phyloP scores from a whole-genome alignment of 2,329 filamentous ascomycete species.

The Capronia epimyces region DNA sequence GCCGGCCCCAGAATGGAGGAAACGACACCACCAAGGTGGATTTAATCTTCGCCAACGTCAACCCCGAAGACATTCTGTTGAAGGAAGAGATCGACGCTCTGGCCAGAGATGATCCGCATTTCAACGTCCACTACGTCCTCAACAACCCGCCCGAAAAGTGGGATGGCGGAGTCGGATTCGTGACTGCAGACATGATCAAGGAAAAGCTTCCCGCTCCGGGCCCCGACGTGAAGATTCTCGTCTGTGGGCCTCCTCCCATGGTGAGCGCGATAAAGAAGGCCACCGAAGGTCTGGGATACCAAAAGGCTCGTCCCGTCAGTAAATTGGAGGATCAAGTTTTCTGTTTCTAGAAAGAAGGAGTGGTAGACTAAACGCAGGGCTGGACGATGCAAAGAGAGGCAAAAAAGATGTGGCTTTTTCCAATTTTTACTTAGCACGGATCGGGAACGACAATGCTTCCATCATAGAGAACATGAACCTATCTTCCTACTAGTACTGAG shows the following conservation, averaged over 20 bases:
- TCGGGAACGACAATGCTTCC: too few relatives aligned
- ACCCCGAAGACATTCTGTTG: conserved; percentile 83
- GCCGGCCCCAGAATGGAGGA: conserved; percentile 57
- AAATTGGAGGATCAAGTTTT: conserved; percentile 98
- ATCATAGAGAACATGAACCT: too few relatives aligned
- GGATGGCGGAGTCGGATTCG: conserved; percentile 89
- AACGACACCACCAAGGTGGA: conserved; percentile 87
- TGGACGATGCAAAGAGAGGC: neutral
- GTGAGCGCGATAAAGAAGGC: conserved; percentile 95
- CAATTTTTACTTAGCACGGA: too few relatives aligned
- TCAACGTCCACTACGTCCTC: conserved; percentile 89
- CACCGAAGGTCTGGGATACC: conserved; percentile 78
- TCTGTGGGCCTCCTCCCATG: conserved; percentile 97
- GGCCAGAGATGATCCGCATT: conserved; percentile 67
- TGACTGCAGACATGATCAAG: conserved; percentile 92
- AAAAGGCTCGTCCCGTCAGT: conserved; percentile 90
- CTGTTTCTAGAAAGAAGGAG: conserved; percentile 62
- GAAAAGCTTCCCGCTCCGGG: conserved; percentile 68
- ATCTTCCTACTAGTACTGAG: too few relatives aligned
- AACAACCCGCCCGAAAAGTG: conserved; percentile 92
- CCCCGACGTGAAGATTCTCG: conserved; percentile 81
- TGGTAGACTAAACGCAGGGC: neutral
- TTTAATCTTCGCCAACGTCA: conserved; percentile 95
- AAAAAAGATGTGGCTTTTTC: too few relatives aligned
- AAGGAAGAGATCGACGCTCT: conserved; percentile 84